Evolutionary conservation across 495 filamentous ascomycete species (phyloP).

Genomic region (Hypoxylon fuscum): DNA sequence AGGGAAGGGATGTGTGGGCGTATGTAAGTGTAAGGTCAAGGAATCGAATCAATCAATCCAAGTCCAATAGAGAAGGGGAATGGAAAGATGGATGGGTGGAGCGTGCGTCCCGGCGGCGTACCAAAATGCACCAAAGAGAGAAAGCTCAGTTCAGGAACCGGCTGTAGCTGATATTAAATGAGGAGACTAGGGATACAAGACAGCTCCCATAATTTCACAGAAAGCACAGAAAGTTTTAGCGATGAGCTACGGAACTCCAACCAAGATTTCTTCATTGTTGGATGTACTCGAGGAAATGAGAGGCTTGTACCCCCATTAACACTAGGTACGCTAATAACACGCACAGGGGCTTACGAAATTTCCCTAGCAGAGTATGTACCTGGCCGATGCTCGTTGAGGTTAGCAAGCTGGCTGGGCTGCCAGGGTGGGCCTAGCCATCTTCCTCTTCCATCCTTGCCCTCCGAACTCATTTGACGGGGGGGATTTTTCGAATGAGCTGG

Average conservation of each 20-base stretch:
- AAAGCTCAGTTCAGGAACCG: constrained; percentile 41
- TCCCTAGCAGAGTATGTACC: constrained; percentile 25
- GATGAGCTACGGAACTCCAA: not conserved
- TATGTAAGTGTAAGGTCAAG: constrained; percentile 43
- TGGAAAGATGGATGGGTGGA: constrained; percentile 36
- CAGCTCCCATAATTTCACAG: not conserved
- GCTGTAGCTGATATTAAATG: constrained; percentile 24
- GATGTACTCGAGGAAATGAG: constrained; percentile 23
- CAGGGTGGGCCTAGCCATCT: constrained; percentile 10
- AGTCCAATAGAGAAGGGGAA: constrained; percentile 34
- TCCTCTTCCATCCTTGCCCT: constrained; percentile 25
- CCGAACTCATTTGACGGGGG: constrained; percentile 29
- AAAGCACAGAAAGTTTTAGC: not conserved
- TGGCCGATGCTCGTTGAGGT: constrained; percentile 29
- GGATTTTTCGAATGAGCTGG: constrained; percentile 28
- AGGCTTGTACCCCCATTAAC: constrained; percentile 19
- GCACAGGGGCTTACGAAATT: constrained; percentile 18
- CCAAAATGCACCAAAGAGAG: constrained; percentile 11
- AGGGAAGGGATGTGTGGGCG: constrained; percentile 44
- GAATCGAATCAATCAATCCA: constrained; percentile 43
- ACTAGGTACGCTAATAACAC: constrained; percentile 19
- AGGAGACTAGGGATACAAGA: constrained; percentile 4
- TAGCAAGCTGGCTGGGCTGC: constrained; percentile 11
- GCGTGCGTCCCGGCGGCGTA: constrained; percentile 27
- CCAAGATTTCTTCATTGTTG: no score